A percentile compares a stretch with the other conserved stretches of the same genome.
These are phyloP conservation scores for Hyphopichia homilentoma DNA, from an alignment of 805 yeast species.

Conservation along the genomic window DNA sequence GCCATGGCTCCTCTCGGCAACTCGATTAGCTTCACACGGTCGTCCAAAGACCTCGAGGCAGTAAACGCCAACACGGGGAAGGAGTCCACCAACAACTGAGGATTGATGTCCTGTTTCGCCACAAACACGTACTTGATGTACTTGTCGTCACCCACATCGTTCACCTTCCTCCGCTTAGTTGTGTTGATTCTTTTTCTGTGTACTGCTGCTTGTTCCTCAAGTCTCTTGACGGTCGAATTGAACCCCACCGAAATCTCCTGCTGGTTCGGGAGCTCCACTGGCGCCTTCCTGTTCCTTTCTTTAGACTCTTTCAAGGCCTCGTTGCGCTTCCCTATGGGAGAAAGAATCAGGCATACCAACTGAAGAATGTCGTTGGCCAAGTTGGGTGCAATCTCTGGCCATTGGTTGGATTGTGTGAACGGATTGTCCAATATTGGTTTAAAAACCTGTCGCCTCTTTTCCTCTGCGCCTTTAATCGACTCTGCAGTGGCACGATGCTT, in stretches of 20 bases:
- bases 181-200: constrained; percentile 7
- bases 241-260: constrained; percentile 43
- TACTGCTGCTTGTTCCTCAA: constrained; percentile 42
- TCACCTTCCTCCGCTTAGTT: constrained; percentile 3
- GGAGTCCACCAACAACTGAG: constrained; percentile 49
- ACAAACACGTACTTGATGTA: constrained; percentile 49
- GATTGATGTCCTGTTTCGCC: constrained; percentile 53
- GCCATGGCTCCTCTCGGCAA: constrained; percentile 47
- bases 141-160: not conserved
- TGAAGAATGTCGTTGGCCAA: constrained; percentile 36
- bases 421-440: constrained; percentile 67
- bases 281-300: constrained; percentile 5
- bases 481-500: constrained; percentile 12
- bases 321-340: constrained; percentile 27
- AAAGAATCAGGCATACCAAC: constrained; percentile 27
- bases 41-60: constrained; percentile 27
- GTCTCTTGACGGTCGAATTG: constrained; percentile 47
- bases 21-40: constrained; percentile 53
- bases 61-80: constrained; percentile 55
- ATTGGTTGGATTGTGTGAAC: constrained; percentile 42
- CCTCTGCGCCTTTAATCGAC: constrained; percentile 49
- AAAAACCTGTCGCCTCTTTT: constrained; percentile 52
- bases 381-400: constrained; percentile 41
- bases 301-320: constrained; percentile 7
- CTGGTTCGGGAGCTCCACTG: constrained; percentile 20